These are phyloP conservation scores for Heritiera littoralis DNA, from an alignment of 345 rosid genomes.

Conservation along the genomic window DNA sequence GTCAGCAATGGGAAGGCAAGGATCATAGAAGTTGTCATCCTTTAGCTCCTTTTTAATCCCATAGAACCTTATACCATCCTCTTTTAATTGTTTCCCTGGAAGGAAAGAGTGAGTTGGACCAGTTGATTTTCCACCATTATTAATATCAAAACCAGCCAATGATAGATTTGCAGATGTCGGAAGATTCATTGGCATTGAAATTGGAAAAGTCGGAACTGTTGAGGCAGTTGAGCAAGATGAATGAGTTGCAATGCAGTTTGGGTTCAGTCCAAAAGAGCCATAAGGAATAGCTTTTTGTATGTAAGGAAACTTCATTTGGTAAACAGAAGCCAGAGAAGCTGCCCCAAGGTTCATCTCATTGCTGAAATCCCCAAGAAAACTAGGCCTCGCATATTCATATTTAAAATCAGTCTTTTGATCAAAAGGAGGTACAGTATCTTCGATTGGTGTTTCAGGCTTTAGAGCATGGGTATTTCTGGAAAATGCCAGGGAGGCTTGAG, in stretches of 20 bases:
- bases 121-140: slow-evolving; percentile 21
- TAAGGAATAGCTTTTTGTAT: slow-evolving; percentile 35
- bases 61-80: slow-evolving; percentile 30
- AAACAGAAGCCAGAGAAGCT: slow-evolving; percentile 40
- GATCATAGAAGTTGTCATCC: slow-evolving; percentile 42
- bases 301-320: slow-evolving; percentile 50
- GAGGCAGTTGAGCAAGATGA: slow-evolving; percentile 36
- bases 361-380: slow-evolving; percentile 39
- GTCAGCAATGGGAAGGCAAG: slow-evolving; percentile 36
- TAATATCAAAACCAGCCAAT: slow-evolving; percentile 30
- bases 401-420: slow-evolving; percentile 44
- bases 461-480: slow-evolving; percentile 31
- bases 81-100: slow-evolving; percentile 38
- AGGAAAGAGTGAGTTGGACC: slow-evolving; percentile 37
- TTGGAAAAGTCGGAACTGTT: slow-evolving; percentile 45
- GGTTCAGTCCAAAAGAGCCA: slow-evolving; percentile 38
- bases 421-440: slow-evolving; percentile 36
- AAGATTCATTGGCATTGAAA: slow-evolving; percentile 41
- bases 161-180: slow-evolving; percentile 32
- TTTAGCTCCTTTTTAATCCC: slow-evolving; percentile 51
- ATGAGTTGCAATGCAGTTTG: slow-evolving; percentile 30
- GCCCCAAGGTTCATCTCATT: slow-evolving; percentile 48
- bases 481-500: slow-evolving; percentile 33
- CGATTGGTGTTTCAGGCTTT: slow-evolving; percentile 45
- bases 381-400: slow-evolving; percentile 37